Evolutionary conservation across 140 eudicot genomes (phyloP), one percentile per base, ranked within the genome.

Genomic region (Anethum foeniculum): DNA sequence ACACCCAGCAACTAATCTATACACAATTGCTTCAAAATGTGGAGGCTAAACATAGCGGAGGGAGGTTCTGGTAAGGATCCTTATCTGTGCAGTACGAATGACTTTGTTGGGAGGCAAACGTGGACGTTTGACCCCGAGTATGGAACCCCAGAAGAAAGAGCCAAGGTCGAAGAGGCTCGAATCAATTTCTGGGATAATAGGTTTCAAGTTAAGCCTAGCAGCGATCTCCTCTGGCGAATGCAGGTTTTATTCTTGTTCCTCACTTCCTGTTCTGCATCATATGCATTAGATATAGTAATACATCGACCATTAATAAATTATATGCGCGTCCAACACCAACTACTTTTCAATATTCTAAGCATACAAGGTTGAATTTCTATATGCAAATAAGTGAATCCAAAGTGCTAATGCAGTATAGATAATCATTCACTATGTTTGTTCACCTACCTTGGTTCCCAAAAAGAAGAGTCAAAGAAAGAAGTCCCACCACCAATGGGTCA

Each of bases 111-210:
- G 30, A 67, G 91, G 36, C 87, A 85, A 60, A 83, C 73, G 7
- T 88, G 89, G 89, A 86, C 86, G 75, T 88, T 85, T n/a, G 91
- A 88, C 62, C 89, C 84, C 0, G 80, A 83, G 21, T 79, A 79
- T 47, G 88, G 88, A 51, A 83, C 87, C 2, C 88, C 77, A 2
- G 87, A 88, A 79, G 87, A 85, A 65, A 80, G 77, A 38, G 84
- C 77, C 5, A 39, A 83, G 41, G 80, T 88, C 6, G 86, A 88
- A 81, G 77, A 65, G 39, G 80, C 81, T 77, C 81, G 87, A 30
- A 72, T 71, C 27, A 77, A 82, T 65, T 87, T 87, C 81, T 80
- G 81, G 81, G 74, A 81, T 34, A 79, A 79, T 15, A 32, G 79
- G 16, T 47, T 47, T 75, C 79, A 75, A 54, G 79, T 75, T 28